Percentiles rank a stretch among this genome's conserved stretches.
These are phyloP conservation scores for Picea abies DNA, from an alignment of 83 land plant species.

Conservation along the genomic window DNA sequence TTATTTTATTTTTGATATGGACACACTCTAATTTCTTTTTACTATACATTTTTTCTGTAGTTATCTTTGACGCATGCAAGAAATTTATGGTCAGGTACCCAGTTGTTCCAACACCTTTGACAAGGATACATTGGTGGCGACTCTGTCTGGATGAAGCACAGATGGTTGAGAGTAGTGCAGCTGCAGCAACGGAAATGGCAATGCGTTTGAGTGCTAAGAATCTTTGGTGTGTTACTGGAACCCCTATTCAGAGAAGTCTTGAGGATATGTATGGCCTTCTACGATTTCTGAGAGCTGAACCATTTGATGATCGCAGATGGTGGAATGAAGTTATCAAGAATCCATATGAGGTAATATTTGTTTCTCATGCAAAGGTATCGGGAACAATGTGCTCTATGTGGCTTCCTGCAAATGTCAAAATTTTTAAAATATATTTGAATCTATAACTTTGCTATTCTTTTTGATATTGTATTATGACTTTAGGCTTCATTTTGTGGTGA, in stretches of 20 bases:
- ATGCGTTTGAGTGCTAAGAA: constrained; percentile 72
- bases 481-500: not conserved
- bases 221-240: constrained; percentile 98
- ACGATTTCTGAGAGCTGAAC: constrained; percentile 73
- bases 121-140: constrained; percentile 94
- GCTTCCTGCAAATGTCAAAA: not conserved
- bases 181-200: constrained; percentile 99
- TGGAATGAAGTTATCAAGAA: constrained; percentile 83
- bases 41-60: not conserved
- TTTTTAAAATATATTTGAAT: not conserved
- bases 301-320: constrained; percentile 81
- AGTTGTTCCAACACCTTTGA: constrained; percentile 84
- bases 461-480: not conserved
- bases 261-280: constrained; percentile 93
- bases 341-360: constrained; percentile 87
- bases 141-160: constrained; percentile 99
- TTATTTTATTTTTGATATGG: not conserved
- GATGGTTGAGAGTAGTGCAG: constrained; percentile 89
- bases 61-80: constrained; percentile 10
- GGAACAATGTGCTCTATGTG: not conserved
- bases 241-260: constrained; percentile 92
- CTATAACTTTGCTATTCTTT: not conserved
- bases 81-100: constrained; percentile 68
- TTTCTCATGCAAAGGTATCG: not conserved
- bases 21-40: not conserved